These are phyloP conservation scores for Diaporthe aspalathi DNA, from an alignment of 2,329 filamentous ascomycete species.

Conservation along the genomic window DNA sequence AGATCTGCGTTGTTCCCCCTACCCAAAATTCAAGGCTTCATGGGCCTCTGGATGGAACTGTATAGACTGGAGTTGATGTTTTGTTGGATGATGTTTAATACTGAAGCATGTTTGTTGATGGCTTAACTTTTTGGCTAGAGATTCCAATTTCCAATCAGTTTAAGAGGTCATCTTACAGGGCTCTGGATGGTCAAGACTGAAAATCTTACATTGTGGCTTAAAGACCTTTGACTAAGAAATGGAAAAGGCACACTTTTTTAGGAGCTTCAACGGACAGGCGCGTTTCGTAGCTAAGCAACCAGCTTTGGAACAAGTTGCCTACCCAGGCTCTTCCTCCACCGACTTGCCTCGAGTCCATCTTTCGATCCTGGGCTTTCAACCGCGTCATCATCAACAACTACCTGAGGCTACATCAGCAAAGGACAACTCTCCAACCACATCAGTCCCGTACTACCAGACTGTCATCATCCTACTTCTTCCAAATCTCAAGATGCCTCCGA, in stretches of 20 bases:
- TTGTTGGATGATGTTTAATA: no score
- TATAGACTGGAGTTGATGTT: no score
- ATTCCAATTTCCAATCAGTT: no score
- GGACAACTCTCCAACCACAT: background rate
- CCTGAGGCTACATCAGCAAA: no score
- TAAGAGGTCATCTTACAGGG: no score
- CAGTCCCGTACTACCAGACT: background rate
- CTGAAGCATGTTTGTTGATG: no score
- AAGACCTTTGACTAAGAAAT: background rate
- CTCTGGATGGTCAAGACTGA: background rate
- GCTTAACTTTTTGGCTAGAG: no score
- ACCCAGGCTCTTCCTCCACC: background rate
- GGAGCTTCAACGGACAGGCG: background rate
- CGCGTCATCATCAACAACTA: constrained; percentile 3
- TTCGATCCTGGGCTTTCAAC: background rate
- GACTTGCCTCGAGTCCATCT: background rate
- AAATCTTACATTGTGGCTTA: background rate
- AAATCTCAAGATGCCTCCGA: constrained; percentile 4
- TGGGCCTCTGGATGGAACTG: no score
- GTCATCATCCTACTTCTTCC: background rate
- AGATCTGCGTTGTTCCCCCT: no score
- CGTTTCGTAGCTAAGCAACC: background rate
- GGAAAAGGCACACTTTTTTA: background rate
- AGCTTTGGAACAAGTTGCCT: background rate
- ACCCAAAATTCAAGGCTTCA: no score